These are phyloP conservation scores for Elaeis guineensis DNA, from an alignment of 176 grass and related monocot genomes.

Conservation along the genomic window DNA sequence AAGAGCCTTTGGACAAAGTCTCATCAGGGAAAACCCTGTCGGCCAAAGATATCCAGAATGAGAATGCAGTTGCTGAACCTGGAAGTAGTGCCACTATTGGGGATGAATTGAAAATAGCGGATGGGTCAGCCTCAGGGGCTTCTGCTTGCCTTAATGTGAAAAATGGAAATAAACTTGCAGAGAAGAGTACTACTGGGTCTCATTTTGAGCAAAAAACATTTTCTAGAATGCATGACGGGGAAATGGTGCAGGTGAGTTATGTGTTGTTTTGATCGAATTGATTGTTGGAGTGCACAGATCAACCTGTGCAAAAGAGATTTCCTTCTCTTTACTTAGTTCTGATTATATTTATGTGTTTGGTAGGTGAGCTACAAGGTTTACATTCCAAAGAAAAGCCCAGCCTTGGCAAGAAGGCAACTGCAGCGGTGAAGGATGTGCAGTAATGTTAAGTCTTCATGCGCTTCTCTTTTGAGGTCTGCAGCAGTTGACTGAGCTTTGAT, in stretches of 20 bases:
- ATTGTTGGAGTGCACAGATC: not conserved
- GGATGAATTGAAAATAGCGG: not conserved
- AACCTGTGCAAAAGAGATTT: too few species aligned
- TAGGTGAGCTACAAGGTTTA: conserved; percentile 97
- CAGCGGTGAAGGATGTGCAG: conserved; percentile 42
- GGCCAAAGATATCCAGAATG: conserved; percentile 2
- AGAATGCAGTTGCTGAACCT: not conserved
- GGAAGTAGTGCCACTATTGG: too few species aligned
- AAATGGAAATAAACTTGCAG: not conserved
- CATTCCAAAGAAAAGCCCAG: conserved; percentile 67
- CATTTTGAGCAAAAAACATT: conserved; percentile 90
- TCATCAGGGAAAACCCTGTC: not conserved
- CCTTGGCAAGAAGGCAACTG: conserved; percentile 64
- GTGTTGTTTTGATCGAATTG: conserved; percentile 10
- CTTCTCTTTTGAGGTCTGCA: too few species aligned
- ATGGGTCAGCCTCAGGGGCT: not conserved
- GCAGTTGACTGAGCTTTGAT: too few species aligned
- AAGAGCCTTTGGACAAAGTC: not conserved
- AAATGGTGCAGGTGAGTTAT: conserved; percentile 56
- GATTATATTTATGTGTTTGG: conserved; percentile 26
- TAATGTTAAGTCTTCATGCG: not conserved
- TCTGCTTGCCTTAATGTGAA: not conserved
- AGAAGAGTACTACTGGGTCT: conserved; percentile 11
- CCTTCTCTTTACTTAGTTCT: too few species aligned
- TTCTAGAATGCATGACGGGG: conserved; percentile 92